Evolutionary conservation across 2,329 filamentous ascomycete species (phyloP).

Genomic region (Monascus ruber): DNA sequence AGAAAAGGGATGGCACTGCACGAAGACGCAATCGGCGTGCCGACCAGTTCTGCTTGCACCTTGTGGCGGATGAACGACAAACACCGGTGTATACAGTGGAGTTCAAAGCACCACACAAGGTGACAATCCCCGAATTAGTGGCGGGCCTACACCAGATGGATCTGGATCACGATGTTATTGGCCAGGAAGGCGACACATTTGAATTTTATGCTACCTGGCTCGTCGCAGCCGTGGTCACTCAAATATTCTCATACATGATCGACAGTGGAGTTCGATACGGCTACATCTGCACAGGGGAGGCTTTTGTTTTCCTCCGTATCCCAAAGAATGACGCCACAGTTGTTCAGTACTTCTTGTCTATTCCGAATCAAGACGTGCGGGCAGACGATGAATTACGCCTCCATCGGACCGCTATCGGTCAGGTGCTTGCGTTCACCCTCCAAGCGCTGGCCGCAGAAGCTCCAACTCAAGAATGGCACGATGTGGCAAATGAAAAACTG

Average conservation of each 20-base stretch:
- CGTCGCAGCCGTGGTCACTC: slow-evolving; percentile 14
- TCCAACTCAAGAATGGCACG: slow-evolving; percentile 9
- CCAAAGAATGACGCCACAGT: slow-evolving; percentile 9
- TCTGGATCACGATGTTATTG: slow-evolving; percentile 13
- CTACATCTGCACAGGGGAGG: slow-evolving; percentile 19
- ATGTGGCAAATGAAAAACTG: slow-evolving; percentile 4
- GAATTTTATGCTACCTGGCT: slow-evolving; percentile 14
- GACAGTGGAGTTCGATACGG: slow-evolving; percentile 12
- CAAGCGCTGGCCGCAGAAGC: slow-evolving; percentile 4
- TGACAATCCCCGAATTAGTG: slow-evolving; percentile 8
- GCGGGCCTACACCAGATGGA: slow-evolving; percentile 15
- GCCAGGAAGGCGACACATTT: slow-evolving; percentile 13
- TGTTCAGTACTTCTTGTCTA: slow-evolving; percentile 5
- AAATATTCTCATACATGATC: slow-evolving; percentile 21
- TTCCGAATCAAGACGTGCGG: slow-evolving; percentile 5
- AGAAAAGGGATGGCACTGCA: too few relatives aligned
- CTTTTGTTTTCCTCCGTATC: slow-evolving; percentile 20
- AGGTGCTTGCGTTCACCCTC: slow-evolving; percentile 8
- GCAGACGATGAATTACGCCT: background rate
- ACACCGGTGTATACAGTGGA: too few relatives aligned
- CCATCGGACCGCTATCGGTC: slow-evolving; percentile 5
- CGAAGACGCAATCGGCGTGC: too few relatives aligned
- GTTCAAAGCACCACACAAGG: too few relatives aligned
- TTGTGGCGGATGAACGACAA: too few relatives aligned
- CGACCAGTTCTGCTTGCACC: too few relatives aligned